A percentile compares a stretch with the other conserved stretches of the same genome.
Conservation (phyloP, 257 asterid genomes). For the Verbena officinalis region DNA sequence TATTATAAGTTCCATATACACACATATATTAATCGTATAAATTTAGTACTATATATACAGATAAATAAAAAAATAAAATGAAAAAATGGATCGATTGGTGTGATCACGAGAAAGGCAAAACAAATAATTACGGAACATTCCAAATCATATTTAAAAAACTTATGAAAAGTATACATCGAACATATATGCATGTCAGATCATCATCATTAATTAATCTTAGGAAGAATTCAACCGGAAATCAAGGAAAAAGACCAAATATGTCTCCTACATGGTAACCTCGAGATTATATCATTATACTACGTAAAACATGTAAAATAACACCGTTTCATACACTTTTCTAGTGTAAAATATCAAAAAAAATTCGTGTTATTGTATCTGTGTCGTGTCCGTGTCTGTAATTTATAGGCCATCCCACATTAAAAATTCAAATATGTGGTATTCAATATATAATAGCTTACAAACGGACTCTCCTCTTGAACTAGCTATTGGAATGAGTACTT, state of each 20-base stretch:
- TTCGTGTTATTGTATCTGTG: too few species aligned
- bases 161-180: constrained; percentile 1
- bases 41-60: not conserved
- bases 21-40: too few species aligned
- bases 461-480: too few species aligned
- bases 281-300: not conserved
- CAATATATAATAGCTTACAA: too few species aligned
- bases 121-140: constrained; percentile 29
- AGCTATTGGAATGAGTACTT: too few species aligned
- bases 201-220: constrained; percentile 32
- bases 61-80: not conserved
- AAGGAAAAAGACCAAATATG: constrained; percentile 35
- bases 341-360: too few species aligned
- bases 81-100: too few species aligned
- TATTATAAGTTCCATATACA: too few species aligned
- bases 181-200: constrained; percentile 33
- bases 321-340: too few species aligned
- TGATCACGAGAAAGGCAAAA: not conserved
- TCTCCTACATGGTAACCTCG: constrained; percentile 36
- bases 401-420: too few species aligned
- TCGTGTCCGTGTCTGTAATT: too few species aligned
- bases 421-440: too few species aligned
- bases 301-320: not conserved
- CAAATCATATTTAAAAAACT: constrained; percentile 8
- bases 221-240: constrained; percentile 35